Base-by-base conservation (phyloP, 1,139 yeast genomes). In the Suhomyces chickasaworum region DNA sequence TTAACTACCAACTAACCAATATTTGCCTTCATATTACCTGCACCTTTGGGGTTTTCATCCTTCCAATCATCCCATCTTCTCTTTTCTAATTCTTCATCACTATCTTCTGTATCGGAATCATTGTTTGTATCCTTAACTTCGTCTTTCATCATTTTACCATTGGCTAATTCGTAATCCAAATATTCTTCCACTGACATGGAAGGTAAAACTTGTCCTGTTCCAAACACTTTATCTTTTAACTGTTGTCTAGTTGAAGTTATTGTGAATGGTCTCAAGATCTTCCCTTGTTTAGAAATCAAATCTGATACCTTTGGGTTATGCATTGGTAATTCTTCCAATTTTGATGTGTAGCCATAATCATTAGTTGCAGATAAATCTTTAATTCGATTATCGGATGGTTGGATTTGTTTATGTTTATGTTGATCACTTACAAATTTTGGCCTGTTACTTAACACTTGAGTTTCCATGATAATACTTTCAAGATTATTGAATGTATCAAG, bases 141-240 rank as follows among this genome's bases (percentile, higher is more conserved):
- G 20, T 81, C 80, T 43, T 78, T 72, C 39, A 80, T 69, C 78
- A 86, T 85, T 46, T 91, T 90, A 2, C 97, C 97, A 57, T 87
- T 83, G 13, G 84, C 83, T 55, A 87, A 72, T 61, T 93, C 99
- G 57, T 88, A 83, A 45, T 90, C 96, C 44, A 93, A 73, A 53
- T 87, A 86, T 57, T 93, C 97, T 54, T 93, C 99, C 0, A 95
- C 93, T 0, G 96, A 75, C 96, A 95, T 89, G 0, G 97, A 89
- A 1, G 99, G 99, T 33, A 93, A 73, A 31, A 80, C 83, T 65
- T 93, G 98, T 0, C 98, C 99, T 1, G 96, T 89, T 1, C 98
- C 97, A 59, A 81, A 83, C 0, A 91, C 97, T 55, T 83, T 81
- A 22, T 73, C 69, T 47, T 77, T 73, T 18, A 89, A 57, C 38